Evolutionary conservation across 768 basidiomycete species (phyloP).

Genomic region (Kwoniella dejecticola): DNA sequence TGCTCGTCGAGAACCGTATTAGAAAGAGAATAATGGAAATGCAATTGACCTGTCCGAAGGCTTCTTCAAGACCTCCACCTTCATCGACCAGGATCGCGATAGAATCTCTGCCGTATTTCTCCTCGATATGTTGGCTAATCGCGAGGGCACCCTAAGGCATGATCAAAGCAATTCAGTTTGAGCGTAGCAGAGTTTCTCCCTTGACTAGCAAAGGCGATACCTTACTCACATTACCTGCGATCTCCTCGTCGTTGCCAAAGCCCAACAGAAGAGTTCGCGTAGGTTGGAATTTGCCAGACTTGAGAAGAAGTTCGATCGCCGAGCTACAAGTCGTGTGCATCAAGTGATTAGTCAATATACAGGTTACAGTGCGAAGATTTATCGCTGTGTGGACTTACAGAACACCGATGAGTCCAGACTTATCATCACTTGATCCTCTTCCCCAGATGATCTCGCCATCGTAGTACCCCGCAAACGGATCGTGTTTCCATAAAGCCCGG

Average conservation of each 20-base stretch:
- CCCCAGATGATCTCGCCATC: conserved; percentile 70
- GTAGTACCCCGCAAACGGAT: conserved; percentile 63
- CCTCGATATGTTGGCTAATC: conserved; percentile 56
- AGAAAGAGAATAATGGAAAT: too few species aligned
- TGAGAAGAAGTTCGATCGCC: conserved; percentile 45
- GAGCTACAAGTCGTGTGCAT: conserved; percentile 19
- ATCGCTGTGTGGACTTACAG: conserved; percentile 61
- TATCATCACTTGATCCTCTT: conserved; percentile 72
- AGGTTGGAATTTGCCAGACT: conserved; percentile 51
- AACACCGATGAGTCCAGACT: conserved; percentile 59
- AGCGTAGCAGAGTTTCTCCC: too few species aligned
- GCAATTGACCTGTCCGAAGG: conserved; percentile 24
- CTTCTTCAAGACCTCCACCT: conserved; percentile 63
- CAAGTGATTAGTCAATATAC: neutral
- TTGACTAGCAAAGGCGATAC: neutral
- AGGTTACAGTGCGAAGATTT: neutral
- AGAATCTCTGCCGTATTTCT: conserved; percentile 68
- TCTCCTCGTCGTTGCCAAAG: conserved; percentile 27
- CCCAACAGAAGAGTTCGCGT: conserved; percentile 61
- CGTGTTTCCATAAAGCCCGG: conserved; percentile 63
- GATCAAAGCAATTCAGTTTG: too few species aligned
- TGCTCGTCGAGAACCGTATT: too few species aligned
- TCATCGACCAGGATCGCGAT: conserved; percentile 83
- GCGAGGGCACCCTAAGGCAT: conserved; percentile 29
- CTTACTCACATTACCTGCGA: conserved; percentile 29